Evolutionary conservation across 257 asterid genomes (phyloP).

Genomic region (Craterostigma plantagineum): DNA sequence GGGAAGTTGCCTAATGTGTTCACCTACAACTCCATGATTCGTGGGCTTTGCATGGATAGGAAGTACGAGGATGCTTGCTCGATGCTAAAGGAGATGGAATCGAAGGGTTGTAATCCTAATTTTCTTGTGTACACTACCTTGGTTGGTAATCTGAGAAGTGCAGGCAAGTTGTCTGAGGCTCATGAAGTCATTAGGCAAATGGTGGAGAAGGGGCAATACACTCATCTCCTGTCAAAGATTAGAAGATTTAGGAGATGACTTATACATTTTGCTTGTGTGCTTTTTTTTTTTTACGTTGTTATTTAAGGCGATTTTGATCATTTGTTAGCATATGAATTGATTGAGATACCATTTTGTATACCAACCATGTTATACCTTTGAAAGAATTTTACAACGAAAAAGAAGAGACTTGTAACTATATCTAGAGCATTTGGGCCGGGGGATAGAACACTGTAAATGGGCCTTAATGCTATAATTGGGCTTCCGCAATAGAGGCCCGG

Average conservation of each 20-base stretch:
- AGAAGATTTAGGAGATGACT: slow-evolving; percentile 59
- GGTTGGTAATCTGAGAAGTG: slow-evolving; percentile 56
- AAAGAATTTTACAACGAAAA: too few species aligned
- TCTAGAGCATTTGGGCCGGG: too few species aligned
- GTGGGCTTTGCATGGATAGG: slow-evolving; percentile 66
- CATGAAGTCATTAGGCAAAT: slow-evolving; percentile 56
- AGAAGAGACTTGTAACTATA: too few species aligned
- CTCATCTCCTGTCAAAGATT: slow-evolving; percentile 53
- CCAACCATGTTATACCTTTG: too few species aligned
- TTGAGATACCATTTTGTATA: too few species aligned
- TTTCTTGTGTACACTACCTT: slow-evolving; percentile 84
- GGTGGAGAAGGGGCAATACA: slow-evolving; percentile 71
- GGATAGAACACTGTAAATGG: too few species aligned
- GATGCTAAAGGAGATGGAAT: slow-evolving; percentile 84
- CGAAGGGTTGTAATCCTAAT: slow-evolving; percentile 77
- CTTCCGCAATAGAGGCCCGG: too few species aligned
- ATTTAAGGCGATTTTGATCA: too few species aligned
- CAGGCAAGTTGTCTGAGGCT: slow-evolving; percentile 71
- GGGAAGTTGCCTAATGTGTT: slow-evolving; percentile 87
- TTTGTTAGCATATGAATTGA: too few species aligned
- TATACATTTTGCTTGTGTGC: slow-evolving; percentile 6
- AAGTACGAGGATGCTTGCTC: slow-evolving; percentile 65
- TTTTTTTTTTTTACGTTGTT: too few species aligned
- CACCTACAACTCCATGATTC: slow-evolving; percentile 89
- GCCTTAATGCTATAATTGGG: too few species aligned